phyloP scores from a whole-genome alignment of 2,329 filamentous ascomycete genomes.

The Lachnellula arida region DNA sequence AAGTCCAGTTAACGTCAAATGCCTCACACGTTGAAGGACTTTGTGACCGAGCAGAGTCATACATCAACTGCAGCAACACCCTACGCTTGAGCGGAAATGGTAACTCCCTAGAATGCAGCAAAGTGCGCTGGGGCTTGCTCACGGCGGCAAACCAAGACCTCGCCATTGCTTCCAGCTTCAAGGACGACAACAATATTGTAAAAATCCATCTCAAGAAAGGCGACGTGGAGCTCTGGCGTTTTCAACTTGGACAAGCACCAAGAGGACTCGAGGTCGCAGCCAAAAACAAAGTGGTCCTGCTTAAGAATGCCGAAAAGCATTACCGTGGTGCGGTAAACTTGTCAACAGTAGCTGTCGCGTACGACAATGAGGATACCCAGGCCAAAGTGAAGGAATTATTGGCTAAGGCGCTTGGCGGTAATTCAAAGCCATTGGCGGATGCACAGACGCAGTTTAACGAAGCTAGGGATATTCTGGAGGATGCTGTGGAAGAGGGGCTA shows the following conservation, averaged over 20 bases:
- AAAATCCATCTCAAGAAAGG: conserved; percentile 51
- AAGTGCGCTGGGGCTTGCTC: conserved; percentile 47
- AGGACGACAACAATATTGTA: conserved; percentile 43
- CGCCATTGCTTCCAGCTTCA: conserved; percentile 46
- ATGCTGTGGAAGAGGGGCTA: conserved; percentile 4
- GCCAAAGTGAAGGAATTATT: conserved; percentile 5
- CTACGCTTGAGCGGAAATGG: conserved; percentile 18
- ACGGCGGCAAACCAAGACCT: conserved; percentile 46
- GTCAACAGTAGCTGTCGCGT: conserved; percentile 4
- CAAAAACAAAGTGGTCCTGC: conserved; percentile 41
- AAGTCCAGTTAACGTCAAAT: conserved; percentile 32
- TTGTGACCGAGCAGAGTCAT: conserved; percentile 51
- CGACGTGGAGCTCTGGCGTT: conserved; percentile 50
- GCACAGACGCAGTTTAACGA: not conserved
- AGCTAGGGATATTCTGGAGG: conserved; percentile 2
- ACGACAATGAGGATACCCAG: conserved; percentile 5
- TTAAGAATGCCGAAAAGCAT: conserved; percentile 53
- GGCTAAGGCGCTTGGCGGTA: conserved; percentile 1
- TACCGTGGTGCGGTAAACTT: conserved; percentile 44
- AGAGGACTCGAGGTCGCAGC: conserved; percentile 38
- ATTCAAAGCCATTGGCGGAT: not conserved
- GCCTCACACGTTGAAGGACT: conserved; percentile 43
- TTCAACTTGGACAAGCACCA: conserved; percentile 44
- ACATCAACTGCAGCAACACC: conserved; percentile 47
- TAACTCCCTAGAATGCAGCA: conserved; percentile 12